phyloP scores from a whole-genome alignment of 1,284 basidiomycete genomes.

The Cronartium ribicola region DNA sequence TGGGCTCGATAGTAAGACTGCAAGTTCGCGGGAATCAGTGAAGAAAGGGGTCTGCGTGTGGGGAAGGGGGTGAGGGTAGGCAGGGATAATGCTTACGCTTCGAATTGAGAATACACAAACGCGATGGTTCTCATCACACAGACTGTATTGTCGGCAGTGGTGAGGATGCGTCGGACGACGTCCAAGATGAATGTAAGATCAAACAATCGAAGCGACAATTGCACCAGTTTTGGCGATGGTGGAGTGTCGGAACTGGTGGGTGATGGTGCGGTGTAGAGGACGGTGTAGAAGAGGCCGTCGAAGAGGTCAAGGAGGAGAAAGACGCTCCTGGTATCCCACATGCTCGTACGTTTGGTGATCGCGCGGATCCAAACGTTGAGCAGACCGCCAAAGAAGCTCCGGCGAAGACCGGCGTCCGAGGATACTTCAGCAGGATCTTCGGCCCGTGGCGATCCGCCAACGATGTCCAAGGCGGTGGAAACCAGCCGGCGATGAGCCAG shows the following conservation, averaged over 20 bases:
- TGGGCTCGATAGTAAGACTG: constrained; percentile 53
- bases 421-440: constrained; percentile 6
- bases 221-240: constrained; percentile 35
- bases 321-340: constrained; percentile 56
- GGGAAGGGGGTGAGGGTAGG: neutral
- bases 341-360: constrained; percentile 54
- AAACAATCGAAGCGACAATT: constrained; percentile 49
- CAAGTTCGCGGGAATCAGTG: neutral
- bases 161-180: constrained; percentile 54
- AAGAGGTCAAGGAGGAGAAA: constrained; percentile 52
- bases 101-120: constrained; percentile 57
- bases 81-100: constrained; percentile 47
- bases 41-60: neutral
- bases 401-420: constrained; percentile 44
- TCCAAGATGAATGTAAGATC: constrained; percentile 55
- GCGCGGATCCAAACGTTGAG: constrained; percentile 55
- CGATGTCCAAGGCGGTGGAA: constrained; percentile 55
- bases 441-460: constrained; percentile 46
- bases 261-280: constrained; percentile 45
- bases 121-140: constrained; percentile 56
- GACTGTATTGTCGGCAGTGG: constrained; percentile 56
- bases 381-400: constrained; percentile 54
- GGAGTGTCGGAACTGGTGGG: constrained; percentile 50
- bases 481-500: constrained; percentile 56
- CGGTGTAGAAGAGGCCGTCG: constrained; percentile 48